A percentile compares a stretch with the other conserved stretches of the same genome.
Evolutionary conservation across 345 rosid species (phyloP).

Genomic region (Salix caprea): DNA sequence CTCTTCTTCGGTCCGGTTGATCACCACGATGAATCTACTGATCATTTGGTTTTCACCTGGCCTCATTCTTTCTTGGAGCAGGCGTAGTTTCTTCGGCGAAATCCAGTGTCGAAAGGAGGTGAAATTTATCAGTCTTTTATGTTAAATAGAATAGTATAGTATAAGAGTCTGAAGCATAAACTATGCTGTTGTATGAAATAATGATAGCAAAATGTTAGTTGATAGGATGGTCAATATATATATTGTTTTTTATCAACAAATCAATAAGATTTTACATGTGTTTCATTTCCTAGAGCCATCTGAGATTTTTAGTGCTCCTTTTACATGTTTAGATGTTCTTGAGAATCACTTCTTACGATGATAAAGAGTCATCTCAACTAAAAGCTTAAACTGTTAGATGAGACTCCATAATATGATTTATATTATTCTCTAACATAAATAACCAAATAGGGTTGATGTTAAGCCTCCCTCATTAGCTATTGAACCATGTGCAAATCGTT

Average conservation of each 20-base stretch:
- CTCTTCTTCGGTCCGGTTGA: conserved; percentile 46
- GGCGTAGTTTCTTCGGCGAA: neutral
- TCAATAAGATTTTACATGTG: neutral
- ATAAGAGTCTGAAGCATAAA: neutral
- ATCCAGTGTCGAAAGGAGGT: neutral
- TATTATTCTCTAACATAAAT: no score
- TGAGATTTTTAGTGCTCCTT: neutral
- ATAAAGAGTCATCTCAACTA: no score
- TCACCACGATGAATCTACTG: conserved; percentile 13
- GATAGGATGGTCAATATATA: neutral
- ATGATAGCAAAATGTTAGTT: neutral
- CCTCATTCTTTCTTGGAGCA: neutral
- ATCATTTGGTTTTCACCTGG: neutral
- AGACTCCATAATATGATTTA: no score
- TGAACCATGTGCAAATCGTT: neutral
- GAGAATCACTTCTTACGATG: neutral
- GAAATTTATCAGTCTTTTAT: neutral
- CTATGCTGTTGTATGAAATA: neutral
- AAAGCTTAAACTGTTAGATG: no score
- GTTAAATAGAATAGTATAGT: neutral
- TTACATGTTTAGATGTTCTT: neutral
- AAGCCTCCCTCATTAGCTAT: neutral
- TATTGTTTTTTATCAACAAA: neutral
- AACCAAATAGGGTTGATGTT: neutral
- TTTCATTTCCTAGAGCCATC: neutral